phyloP scores from a whole-genome alignment of 2,329 filamentous ascomycete genomes.

The Xylaria polymorpha region DNA sequence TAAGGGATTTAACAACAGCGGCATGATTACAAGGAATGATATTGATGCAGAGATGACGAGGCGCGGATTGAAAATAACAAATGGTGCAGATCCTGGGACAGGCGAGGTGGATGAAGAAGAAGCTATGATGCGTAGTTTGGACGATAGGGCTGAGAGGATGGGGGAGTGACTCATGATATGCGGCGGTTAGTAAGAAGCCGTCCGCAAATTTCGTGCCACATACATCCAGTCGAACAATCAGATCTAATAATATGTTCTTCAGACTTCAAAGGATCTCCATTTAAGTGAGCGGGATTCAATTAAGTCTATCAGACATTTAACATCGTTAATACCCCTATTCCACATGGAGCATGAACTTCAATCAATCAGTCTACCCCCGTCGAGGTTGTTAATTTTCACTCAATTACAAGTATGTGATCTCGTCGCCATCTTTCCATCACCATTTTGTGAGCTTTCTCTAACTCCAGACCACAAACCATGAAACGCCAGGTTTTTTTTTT shows the following conservation, averaged over 20 bases:
- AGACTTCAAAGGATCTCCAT: neutral
- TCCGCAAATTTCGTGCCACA: neutral
- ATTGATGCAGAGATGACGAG: slow-evolving; percentile 70
- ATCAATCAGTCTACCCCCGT: neutral
- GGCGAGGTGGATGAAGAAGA: slow-evolving; percentile 55
- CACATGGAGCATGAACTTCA: neutral
- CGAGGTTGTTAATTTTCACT: neutral
- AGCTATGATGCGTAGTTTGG: slow-evolving; percentile 57
- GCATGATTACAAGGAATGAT: slow-evolving; percentile 67
- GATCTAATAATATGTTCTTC: neutral
- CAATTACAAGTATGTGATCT: neutral
- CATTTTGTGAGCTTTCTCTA: neutral
- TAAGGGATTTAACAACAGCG: slow-evolving; percentile 56
- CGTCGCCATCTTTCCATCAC: neutral
- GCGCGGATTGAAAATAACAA: slow-evolving; percentile 56
- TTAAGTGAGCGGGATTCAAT: neutral
- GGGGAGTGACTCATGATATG: slow-evolving; percentile 36
- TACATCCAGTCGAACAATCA: slow-evolving; percentile 3
- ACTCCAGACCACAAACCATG: neutral
- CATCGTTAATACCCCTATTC: neutral
- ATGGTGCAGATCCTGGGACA: slow-evolving; percentile 40
- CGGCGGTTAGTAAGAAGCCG: neutral
- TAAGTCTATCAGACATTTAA: neutral
- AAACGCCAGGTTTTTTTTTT: neutral
- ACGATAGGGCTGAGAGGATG: slow-evolving; percentile 50